Evolutionary conservation across 306 rosid genomes (phyloP).

Genomic region (Cucurbita ficifolia): DNA sequence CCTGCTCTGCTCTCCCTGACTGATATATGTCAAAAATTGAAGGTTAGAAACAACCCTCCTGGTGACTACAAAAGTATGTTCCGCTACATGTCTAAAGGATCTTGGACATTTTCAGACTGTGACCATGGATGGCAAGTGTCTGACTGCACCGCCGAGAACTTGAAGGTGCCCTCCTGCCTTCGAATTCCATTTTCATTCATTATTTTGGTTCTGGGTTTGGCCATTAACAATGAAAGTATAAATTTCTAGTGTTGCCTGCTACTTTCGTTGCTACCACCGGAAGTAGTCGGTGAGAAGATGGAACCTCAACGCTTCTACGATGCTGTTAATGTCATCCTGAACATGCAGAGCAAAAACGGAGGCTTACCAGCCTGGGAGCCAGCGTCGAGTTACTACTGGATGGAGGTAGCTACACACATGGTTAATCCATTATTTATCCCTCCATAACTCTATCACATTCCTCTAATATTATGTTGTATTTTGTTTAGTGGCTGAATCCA

Average conservation of each 20-base stretch:
- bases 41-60: conserved; percentile 39
- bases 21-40: background rate
- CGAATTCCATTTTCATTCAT: background rate
- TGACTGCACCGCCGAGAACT: conserved; percentile 50
- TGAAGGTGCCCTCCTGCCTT: conserved; percentile 18
- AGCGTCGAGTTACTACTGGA: conserved; percentile 14
- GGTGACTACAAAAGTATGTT: conserved; percentile 46
- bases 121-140: conserved; percentile 74
- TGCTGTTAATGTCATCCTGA: conserved; percentile 36
- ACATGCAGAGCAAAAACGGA: conserved; percentile 47
- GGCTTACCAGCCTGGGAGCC: conserved; percentile 56
- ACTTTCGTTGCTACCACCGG: conserved; percentile 32
- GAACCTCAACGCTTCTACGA: conserved; percentile 32
- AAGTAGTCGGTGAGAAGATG: conserved; percentile 49
- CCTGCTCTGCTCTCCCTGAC: too few relatives aligned
- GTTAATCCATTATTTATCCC: too few relatives aligned
- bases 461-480: background rate
- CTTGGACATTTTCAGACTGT: conserved; percentile 62
- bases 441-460: background rate
- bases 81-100: conserved; percentile 55
- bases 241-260: conserved; percentile 35
- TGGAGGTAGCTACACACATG: conserved; percentile 1
- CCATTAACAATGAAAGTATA: background rate
- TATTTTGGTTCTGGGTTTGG: background rate
- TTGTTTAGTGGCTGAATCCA: conserved; percentile 28